These are phyloP conservation scores for Quillaja saponaria DNA, from an alignment of 306 rosid species.

Conservation along the genomic window DNA sequence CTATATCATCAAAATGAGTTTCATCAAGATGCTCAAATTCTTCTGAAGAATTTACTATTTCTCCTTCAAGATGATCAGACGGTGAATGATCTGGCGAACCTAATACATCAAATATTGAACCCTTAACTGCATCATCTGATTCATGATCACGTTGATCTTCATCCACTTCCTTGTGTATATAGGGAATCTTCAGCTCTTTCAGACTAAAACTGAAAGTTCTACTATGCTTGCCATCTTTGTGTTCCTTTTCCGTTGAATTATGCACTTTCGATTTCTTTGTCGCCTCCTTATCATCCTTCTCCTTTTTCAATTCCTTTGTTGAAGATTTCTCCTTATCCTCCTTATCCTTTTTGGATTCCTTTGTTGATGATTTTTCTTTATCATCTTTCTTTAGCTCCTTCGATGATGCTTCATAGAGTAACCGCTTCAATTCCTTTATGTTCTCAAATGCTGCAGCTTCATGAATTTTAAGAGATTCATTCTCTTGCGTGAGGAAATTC, in stretches of 20 bases:
- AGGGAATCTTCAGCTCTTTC: constrained; percentile 40
- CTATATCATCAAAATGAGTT: constrained; percentile 45
- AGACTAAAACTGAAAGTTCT: constrained; percentile 46
- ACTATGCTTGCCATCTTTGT: constrained; percentile 33
- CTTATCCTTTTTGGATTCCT: constrained; percentile 36
- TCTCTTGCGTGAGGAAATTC: constrained; percentile 49
- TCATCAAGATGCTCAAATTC: constrained; percentile 53
- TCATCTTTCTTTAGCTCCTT: constrained; percentile 45
- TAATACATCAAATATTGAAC: constrained; percentile 60
- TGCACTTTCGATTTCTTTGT: constrained; percentile 32
- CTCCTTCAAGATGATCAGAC: constrained; percentile 45
- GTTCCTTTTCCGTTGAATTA: constrained; percentile 27
- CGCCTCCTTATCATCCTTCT: constrained; percentile 32
- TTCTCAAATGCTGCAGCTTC: constrained; percentile 68
- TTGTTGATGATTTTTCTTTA: constrained; percentile 27
- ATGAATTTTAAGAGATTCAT: constrained; percentile 56
- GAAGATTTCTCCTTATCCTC: neutral
- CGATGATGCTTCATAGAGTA: constrained; percentile 50
- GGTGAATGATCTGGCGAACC: constrained; percentile 43
- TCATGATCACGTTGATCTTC: constrained; percentile 44
- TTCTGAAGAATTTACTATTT: constrained; percentile 38
- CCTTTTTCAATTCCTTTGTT: neutral
- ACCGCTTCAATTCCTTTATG: constrained; percentile 58
- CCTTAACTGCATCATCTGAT: constrained; percentile 41
- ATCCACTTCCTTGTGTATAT: constrained; percentile 36